A percentile compares a stretch with the other conserved stretches of the same genome.
phyloP scores from a whole-genome alignment of 2,329 filamentous ascomycete genomes.

The Clonostachys rhizophaga region DNA sequence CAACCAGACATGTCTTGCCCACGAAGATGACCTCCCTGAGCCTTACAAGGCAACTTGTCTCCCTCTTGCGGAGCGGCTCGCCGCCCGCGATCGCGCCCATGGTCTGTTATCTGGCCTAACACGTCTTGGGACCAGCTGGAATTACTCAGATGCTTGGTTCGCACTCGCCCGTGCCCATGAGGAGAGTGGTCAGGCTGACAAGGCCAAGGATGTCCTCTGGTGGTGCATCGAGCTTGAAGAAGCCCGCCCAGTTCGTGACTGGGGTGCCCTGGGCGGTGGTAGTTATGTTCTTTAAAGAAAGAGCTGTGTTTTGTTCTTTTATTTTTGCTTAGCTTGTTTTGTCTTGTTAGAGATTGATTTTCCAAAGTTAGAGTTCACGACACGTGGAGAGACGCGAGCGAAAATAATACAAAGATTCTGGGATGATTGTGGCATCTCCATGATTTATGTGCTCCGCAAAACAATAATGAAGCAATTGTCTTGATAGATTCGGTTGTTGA shows the following conservation, averaged over 20 bases:
- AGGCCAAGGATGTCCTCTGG: slow-evolving; percentile 91
- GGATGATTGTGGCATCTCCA: too few relatives aligned
- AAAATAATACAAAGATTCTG: too few relatives aligned
- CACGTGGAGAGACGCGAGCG: too few relatives aligned
- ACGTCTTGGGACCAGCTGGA: slow-evolving; percentile 84
- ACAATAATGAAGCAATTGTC: too few relatives aligned
- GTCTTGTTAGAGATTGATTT: too few relatives aligned
- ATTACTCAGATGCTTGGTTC: slow-evolving; percentile 90
- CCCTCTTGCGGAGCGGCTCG: slow-evolving; percentile 75
- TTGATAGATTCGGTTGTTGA: too few relatives aligned
- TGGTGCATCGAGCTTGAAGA: slow-evolving; percentile 97
- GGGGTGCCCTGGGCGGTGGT: slow-evolving; percentile 65
- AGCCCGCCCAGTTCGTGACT: slow-evolving; percentile 70
- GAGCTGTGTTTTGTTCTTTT: too few relatives aligned
- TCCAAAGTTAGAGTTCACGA: too few relatives aligned
- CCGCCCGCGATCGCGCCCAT: slow-evolving; percentile 84
- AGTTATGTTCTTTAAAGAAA: slow-evolving; percentile 51
- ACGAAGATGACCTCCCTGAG: slow-evolving; percentile 35
- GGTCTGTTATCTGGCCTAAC: slow-evolving; percentile 78
- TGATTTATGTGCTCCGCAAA: too few relatives aligned
- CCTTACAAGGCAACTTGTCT: slow-evolving; percentile 57
- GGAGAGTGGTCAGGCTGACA: slow-evolving; percentile 76
- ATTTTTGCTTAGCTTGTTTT: too few relatives aligned
- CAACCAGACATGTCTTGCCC: slow-evolving; percentile 1
- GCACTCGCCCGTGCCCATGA: slow-evolving; percentile 83